Conservation (phyloP, 441 rosid species). For the Eruca vesicaria region DNA sequence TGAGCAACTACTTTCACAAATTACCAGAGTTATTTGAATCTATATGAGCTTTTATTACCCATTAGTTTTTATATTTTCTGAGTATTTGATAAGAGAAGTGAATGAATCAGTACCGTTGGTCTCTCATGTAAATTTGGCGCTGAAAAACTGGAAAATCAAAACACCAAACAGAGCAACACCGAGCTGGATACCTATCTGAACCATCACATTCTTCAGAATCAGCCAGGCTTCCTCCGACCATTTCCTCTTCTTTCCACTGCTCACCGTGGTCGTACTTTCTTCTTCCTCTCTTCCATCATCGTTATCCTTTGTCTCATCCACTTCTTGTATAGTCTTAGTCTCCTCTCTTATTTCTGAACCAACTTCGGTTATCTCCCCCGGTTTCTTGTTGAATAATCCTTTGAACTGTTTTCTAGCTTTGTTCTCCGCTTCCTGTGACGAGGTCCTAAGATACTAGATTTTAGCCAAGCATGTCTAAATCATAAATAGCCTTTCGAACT, state of each 20-base stretch:
- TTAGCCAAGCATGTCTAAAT: background rate
- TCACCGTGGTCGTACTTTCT: background rate
- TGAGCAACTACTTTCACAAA: background rate
- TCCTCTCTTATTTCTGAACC: conserved; percentile 37
- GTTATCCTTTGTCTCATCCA: conserved; percentile 8
- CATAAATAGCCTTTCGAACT: background rate
- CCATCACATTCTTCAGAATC: conserved; percentile 22
- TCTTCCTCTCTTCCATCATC: conserved; percentile 19
- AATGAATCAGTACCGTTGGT: background rate
- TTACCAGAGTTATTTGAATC: background rate
- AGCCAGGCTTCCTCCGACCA: conserved; percentile 35
- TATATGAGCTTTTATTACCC: background rate
- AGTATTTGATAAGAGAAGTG: background rate
- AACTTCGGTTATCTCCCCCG: conserved; percentile 52
- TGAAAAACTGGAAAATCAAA: conserved; percentile 25
- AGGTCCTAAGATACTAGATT: background rate
- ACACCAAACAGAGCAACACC: conserved; percentile 30
- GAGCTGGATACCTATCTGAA: conserved; percentile 35
- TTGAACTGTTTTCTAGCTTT: conserved; percentile 84
- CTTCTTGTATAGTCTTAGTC: conserved; percentile 28
- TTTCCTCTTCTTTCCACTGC: conserved; percentile 9
- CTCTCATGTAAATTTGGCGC: background rate
- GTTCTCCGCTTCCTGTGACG: conserved; percentile 72
- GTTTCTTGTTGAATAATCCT: conserved; percentile 84
- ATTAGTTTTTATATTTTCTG: background rate